Evolutionary conservation across 179 eudicot genomes (phyloP), one percentile per base, ranked within the genome.

Genomic region (Amaranthus tricolor): DNA sequence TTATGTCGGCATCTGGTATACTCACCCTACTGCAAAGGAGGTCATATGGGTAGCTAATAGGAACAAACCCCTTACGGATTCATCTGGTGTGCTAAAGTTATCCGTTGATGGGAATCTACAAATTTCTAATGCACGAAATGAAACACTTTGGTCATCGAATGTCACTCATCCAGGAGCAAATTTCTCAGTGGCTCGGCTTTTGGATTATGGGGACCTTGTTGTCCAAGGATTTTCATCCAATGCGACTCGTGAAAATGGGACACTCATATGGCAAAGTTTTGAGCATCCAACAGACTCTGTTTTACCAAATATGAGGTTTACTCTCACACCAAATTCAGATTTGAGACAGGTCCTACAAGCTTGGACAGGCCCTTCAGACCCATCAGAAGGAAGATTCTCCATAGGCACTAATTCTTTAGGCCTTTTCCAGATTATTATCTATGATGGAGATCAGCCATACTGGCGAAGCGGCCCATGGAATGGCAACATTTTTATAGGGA

Each of bases 401-500:
- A 17, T 24, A 3, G 82, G 79, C 0, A 8, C 72, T 64, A 21
- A 45, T 75, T 44, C 68, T 10, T 14, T 5, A 6, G 21, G 20
- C 16, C 51, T 74, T 19, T 66, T 72, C 24, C 71, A 79, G 49
- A 2, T 64, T 5, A 31, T 70, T 21, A 45, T 74, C 9, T 48
- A 67, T 77, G 76, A 81, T 68, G 73, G 75, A 6, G 70, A 72
- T 49, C 21, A 9, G 0, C 43, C 13, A 9, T 74, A 74, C 11
- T 81, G 84, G 84, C 75, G 84, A 40, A 81, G 81, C 50, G 84
- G 84, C 50, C 81, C 78, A 48, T 81, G 84, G 84, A 74, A 81
- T 52, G 78, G 78, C 16, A 72, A 63, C 56, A 65, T 68, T 43
- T 79, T 79, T 11, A 68, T 79, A 0, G 73, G 76, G 47, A 53